Percentiles rank a stretch among this genome's conserved stretches.
Conservation (phyloP, 352 stramenopile species). For the Pythium sukuiense region DNA sequence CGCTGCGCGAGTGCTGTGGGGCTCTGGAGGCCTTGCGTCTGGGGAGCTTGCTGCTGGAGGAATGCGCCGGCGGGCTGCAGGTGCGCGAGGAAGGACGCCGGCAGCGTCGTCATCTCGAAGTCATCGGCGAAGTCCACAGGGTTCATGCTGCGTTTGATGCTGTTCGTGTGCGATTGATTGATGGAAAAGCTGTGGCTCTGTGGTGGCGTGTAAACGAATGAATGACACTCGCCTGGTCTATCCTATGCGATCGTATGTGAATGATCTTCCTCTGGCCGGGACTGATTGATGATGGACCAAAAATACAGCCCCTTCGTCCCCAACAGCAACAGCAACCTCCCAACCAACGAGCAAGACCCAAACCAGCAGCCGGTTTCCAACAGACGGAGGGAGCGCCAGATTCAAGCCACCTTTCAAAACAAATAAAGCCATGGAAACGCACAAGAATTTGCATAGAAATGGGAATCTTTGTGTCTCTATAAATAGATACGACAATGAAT, state of each 20-base stretch:
- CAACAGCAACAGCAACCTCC: constrained; percentile 7
- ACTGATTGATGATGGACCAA: constrained; percentile 10
- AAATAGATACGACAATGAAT: constrained; percentile 17
- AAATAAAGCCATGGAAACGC: background rate
- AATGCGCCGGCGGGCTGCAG: constrained; percentile 25
- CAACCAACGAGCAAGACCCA: constrained; percentile 16
- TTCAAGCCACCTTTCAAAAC: constrained; percentile 8
- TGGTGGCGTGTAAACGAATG: constrained; percentile 22
- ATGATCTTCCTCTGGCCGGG: background rate
- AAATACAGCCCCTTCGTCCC: constrained; percentile 17
- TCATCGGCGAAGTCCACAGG: constrained; percentile 6
- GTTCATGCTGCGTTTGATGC: background rate
- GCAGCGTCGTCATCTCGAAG: constrained; percentile 9
- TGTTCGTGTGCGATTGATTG: background rate
- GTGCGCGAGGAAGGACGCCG: constrained; percentile 16
- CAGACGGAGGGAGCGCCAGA: background rate
- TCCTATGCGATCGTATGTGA: constrained; percentile 9
- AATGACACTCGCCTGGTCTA: constrained; percentile 10
- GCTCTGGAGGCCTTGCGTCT: constrained; percentile 5
- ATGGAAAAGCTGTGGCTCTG: constrained; percentile 2
- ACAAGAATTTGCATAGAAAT: background rate
- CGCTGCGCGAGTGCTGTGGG: constrained; percentile 16
- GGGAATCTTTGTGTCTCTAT: constrained; percentile 13
- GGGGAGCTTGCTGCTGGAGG: background rate
- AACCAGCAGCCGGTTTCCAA: background rate